Base-by-base conservation (phyloP, 2,329 filamentous ascomycete species). In the Exophiala calicioides region DNA sequence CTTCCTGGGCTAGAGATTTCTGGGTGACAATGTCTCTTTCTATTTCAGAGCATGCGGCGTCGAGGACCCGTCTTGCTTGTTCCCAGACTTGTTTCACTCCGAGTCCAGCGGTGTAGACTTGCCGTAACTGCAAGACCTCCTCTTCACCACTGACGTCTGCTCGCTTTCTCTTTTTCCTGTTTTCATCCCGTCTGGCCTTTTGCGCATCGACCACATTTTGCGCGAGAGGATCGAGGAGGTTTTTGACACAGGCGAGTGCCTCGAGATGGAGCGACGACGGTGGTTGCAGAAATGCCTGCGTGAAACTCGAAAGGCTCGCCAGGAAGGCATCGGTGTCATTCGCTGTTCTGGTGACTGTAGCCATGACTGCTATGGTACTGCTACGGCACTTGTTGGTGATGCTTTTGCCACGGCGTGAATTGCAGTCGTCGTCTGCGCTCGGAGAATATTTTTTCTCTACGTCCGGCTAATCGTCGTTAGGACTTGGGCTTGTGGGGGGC, bases 31-130 rank as follows among this genome's bases (percentile, higher is more conserved):
- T 47, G 42, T 58, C 35, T 39, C 52, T 45, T 13, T 59, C 59
- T 9, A 59, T 44, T 24, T 60, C 58, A 13, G 52, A 53, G 12
- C 47, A 52, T 13, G 59, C 50, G 21, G 55, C 53, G 47, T 58
- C 78, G 47, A 97, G 83, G 15, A 97, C 88, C 59, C 87, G 82
- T 62, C 84, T 85, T 6, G 89, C 86, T 71, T 98, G 93, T 67
- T 96, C 88, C 87, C 91, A 98, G 32, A 98, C 84, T 68, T 97
- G 91, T 15, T 84, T 81, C 8, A 87, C 84, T 59, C 86, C 87
- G 59, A 97, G 95, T 0, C 91, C 93, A 47, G 95, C 82, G 5
- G 89, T 75, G 64, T 96, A 87, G 12, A 98, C 74, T 67, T 87
- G 90, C 60, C 86, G 84, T 60, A 95, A 73, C 60, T 89, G 89